Percentiles rank a stretch among this genome's conserved stretches.
Conservation (phyloP, 2,329 filamentous ascomycete genomes). For the Elsinoe batatas region DNA sequence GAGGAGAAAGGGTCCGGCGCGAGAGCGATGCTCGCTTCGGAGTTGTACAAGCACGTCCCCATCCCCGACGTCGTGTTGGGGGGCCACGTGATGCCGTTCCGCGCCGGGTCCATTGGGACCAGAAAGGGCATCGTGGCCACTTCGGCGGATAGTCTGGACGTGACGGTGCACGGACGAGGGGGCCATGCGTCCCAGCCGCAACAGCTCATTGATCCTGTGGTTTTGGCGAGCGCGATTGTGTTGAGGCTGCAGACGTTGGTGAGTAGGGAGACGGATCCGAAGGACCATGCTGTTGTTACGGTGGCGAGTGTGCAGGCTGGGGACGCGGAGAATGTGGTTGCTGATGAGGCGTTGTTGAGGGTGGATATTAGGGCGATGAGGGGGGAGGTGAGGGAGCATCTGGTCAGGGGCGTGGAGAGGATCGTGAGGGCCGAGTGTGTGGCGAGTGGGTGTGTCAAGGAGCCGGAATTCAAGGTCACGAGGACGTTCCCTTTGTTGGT, state of each 20-base stretch:
- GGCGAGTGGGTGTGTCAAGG: slow-evolving; percentile 37
- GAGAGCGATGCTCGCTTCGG: slow-evolving; percentile 51
- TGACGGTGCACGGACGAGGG: slow-evolving; percentile 49
- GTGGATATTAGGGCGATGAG: slow-evolving; percentile 45
- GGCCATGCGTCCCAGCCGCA: slow-evolving; percentile 51
- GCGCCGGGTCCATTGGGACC: slow-evolving; percentile 33
- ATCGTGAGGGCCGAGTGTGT: slow-evolving; percentile 48
- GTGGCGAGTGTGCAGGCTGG: slow-evolving; percentile 51
- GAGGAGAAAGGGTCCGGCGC: slow-evolving; percentile 57
- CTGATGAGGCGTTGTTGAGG: slow-evolving; percentile 44
- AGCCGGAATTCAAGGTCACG: slow-evolving; percentile 36
- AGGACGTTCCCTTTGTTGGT: slow-evolving; percentile 40
- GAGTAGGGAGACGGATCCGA: slow-evolving; percentile 43
- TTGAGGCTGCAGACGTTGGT: slow-evolving; percentile 52
- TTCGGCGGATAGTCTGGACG: slow-evolving; percentile 32
- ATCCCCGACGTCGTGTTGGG: slow-evolving; percentile 49
- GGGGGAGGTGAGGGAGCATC: slow-evolving; percentile 36
- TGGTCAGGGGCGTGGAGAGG: slow-evolving; percentile 40
- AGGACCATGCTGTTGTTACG: slow-evolving; percentile 48
- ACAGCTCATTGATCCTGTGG: slow-evolving; percentile 47
- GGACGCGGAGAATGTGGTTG: slow-evolving; percentile 51
- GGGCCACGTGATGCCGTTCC: slow-evolving; percentile 45
- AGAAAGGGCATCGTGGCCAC: slow-evolving; percentile 33
- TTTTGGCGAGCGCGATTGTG: slow-evolving; percentile 48
- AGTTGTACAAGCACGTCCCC: slow-evolving; percentile 44